Conservation (phyloP, 352 stramenopile species). For the Phytophthora podocarpi region DNA sequence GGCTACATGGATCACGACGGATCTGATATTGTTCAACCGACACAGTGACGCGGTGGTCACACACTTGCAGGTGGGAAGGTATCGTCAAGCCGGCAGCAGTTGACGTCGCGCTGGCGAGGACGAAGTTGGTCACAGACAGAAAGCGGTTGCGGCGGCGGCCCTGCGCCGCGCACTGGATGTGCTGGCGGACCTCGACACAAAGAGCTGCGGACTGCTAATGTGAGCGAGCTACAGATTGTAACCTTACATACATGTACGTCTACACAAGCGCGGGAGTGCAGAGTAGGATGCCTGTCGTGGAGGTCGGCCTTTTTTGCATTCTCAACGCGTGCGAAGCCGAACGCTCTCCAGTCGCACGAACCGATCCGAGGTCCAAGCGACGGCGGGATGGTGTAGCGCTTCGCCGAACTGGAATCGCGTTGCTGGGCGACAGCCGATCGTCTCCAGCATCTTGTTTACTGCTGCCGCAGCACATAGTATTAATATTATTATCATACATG, state of each 20-base stretch:
- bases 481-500: no score
- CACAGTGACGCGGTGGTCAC: slow-evolving; percentile 25
- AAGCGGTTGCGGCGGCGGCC: no score
- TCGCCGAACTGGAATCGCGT: not conserved
- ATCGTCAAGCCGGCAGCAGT: slow-evolving; percentile 18
- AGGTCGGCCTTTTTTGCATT: slow-evolving; percentile 8
- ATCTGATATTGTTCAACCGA: slow-evolving; percentile 20
- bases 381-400: slow-evolving; percentile 1
- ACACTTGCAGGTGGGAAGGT: slow-evolving; percentile 3
- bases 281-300: not conserved
- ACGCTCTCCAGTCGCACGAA: slow-evolving; percentile 9
- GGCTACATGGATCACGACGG: slow-evolving; percentile 11
- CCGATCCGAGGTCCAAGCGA: slow-evolving; percentile 9
- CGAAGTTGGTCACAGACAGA: no score
- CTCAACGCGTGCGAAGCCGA: not conserved
- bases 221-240: no score
- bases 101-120: slow-evolving; percentile 2
- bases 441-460: slow-evolving; percentile 19
- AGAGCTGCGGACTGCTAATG: no score
- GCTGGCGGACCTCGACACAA: not conserved
- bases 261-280: not conserved
- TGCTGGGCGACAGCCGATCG: not conserved
- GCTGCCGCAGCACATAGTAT: no score
- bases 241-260: no score
- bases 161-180: no score